phyloP scores from a whole-genome alignment of 1,284 basidiomycete genomes.

The Microbotryum intermedium region DNA sequence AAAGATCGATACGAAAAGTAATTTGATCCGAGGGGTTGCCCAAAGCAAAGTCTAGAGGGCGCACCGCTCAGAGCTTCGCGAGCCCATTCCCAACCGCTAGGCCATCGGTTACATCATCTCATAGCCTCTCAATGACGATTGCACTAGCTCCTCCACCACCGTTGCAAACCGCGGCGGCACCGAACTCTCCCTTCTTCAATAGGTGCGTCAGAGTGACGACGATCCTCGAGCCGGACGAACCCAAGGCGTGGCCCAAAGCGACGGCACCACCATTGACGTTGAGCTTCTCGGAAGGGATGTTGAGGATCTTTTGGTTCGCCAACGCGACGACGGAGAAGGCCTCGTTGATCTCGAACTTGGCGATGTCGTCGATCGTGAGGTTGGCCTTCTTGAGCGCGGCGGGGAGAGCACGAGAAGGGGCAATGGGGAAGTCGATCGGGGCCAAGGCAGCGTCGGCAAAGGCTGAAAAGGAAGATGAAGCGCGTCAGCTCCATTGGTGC shows the following conservation, averaged over 20 bases:
- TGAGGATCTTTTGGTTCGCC: conserved; percentile 41
- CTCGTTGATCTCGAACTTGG: conserved; percentile 91
- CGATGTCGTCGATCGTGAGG: conserved; percentile 72
- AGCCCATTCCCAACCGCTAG: too few species aligned
- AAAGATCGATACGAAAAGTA: too few species aligned
- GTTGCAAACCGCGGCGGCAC: conserved; percentile 96
- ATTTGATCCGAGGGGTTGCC: too few species aligned
- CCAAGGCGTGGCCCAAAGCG: conserved; percentile 54
- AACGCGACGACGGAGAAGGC: conserved; percentile 42
- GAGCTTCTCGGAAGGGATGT: conserved; percentile 67
- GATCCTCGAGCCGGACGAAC: conserved; percentile 90
- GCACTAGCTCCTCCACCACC: conserved; percentile 82
- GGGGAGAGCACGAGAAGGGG: conserved; percentile 86
- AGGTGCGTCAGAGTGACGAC: conserved; percentile 88
- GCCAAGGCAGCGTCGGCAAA: conserved; percentile 95
- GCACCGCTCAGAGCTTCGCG: too few species aligned
- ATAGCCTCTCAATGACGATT: conserved; percentile 78
- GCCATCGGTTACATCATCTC: conserved; percentile 3
- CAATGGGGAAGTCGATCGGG: conserved; percentile 94
- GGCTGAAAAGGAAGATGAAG: conserved; percentile 48
- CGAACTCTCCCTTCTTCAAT: conserved; percentile 90
- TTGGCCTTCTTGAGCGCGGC: conserved; percentile 80
- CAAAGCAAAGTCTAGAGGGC: too few species aligned
- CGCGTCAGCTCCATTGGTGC: too few species aligned
- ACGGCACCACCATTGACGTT: conserved; percentile 70